Base-by-base conservation (phyloP, 768 basidiomycete genomes). In the Kwoniella bestiolae region DNA sequence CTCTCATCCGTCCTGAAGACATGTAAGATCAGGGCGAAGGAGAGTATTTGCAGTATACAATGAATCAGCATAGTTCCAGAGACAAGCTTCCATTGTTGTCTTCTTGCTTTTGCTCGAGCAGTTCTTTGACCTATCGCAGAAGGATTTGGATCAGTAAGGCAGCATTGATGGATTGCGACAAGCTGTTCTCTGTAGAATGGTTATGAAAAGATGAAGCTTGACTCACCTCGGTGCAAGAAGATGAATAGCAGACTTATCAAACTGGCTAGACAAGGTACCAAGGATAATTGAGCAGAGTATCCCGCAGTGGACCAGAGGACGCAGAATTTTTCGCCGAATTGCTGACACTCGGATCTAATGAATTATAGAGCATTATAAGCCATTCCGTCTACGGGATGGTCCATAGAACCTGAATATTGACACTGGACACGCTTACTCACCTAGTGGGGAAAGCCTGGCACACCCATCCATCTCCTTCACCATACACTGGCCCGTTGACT, bases 71-170 rank as follows among this genome's bases (percentile, higher is more conserved):
- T 79, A 5, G 78, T 72, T 12, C 67, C 75, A 1, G 76, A 76
- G 3, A 80, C 79, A 25, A 80, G 70, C 63, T 78, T 79, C 79
- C 79, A 80, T 34, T 75, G 74, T 34, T 78, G 67, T 68, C 79
- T 38, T 49, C 79, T 49, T 34, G 74, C 72, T 51, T 70, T 62
- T 2, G 78, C 79, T 52, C 79, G 51, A 11, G 73, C 72, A 12
- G 73, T 74, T 25, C 73, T 53, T 23, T 76, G 71, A 6, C 77
- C 75, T 76, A 32, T 1, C n/a, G n/a, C n/a, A n/a, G n/a, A 44
- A 12, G 2, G 1, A 32, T n/a, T 11, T 4, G n/a, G n/a, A 28
- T 31, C 29, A 50, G 0, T 34, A 12, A n/a, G n/a, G n/a, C n/a
- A n/a, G n/a, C n/a, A n/a, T n/a, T n/a, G n/a, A n/a, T n/a, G n/a